Evolutionary conservation across 306 rosid genomes (phyloP), one percentile per base, ranked within the genome.

Genomic region (Trifolium fragiferum): DNA sequence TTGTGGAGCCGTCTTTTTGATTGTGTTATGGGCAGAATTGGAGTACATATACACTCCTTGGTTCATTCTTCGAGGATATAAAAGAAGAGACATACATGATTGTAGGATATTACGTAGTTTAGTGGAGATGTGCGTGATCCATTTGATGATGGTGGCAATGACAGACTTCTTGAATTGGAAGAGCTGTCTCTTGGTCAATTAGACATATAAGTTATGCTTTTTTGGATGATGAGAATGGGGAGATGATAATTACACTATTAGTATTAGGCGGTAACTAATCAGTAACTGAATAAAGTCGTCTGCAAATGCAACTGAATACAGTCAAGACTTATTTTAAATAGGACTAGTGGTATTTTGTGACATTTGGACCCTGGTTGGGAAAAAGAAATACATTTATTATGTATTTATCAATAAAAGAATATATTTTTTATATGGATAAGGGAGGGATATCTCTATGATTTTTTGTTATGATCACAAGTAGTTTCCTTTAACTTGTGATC

Each of bases 21-120:
- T 54, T 15, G 5, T 54, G 61, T 19, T 55, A 10, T 4, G 8
- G 11, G 30, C 15, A 4, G 61, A 55, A 10, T 55, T 20, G 61
- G 33, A 55, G 32, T 27, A 0, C 33, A 30, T 55, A 10, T 33
- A 21, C 10, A 55, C 61, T 55, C 33, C 33, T 55, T 55, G 21
- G 10, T 20, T 55, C 15, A 5, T 55, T 55, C 61, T 55, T 21
- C 4, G 33, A 55, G 61, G 61, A 55, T 55, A 20, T 55, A 21
- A 55, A 55, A 55, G 30, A 55, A 55, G 32, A 55, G 61, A 19
- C 60, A 49, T 49, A 21, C 55, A 49, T 49, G 55, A 49, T 49
- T n/a, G 9, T 49, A 49, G 18, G 20, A 49, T 49, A 16, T n/a
- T 30, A n/a, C n/a, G n/a, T n/a, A 30, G 33, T 4, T 6, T 49